These are phyloP conservation scores for Macaranga tanarius DNA, from an alignment of 441 rosid genomes.

Conservation along the genomic window DNA sequence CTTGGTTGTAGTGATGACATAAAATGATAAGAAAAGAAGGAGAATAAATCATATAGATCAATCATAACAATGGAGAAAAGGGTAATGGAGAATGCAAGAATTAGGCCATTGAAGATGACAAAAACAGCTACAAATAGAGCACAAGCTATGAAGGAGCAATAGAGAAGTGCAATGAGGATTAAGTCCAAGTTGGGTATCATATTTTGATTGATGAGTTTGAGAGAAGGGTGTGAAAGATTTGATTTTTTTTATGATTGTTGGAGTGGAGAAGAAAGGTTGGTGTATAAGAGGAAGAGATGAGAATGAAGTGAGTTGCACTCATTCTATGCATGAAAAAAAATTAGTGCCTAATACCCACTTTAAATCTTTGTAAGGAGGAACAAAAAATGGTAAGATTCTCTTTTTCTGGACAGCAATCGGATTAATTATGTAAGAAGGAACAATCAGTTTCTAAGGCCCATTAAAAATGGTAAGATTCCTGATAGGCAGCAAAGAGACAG, in stretches of 20 bases:
- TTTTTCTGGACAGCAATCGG: background rate
- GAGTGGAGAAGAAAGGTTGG: background rate
- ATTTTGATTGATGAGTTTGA: background rate
- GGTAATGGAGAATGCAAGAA: constrained; percentile 27
- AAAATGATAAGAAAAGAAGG: constrained; percentile 7
- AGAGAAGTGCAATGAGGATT: constrained; percentile 32
- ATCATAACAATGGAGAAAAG: constrained; percentile 30
- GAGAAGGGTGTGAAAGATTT: background rate
- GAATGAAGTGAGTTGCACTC: constrained; percentile 51
- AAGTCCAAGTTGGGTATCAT: constrained; percentile 41
- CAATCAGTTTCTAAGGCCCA: background rate
- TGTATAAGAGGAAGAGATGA: constrained; percentile 9
- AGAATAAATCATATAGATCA: constrained; percentile 23
- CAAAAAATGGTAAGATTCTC: background rate
- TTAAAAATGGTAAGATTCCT: background rate
- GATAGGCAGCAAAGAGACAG: background rate
- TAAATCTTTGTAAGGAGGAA: background rate
- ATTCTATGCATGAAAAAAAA: constrained; percentile 1
- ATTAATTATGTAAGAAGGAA: background rate
- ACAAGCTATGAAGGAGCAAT: constrained; percentile 30
- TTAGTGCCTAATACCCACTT: background rate
- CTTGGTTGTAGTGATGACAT: constrained; percentile 14
- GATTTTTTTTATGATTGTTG: too few relatives aligned
- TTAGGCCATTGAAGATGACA: constrained; percentile 20
- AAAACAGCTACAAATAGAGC: constrained; percentile 19